These are phyloP conservation scores for Tetrapisispora arboricola DNA, from an alignment of 805 yeast genomes.

Conservation along the genomic window DNA sequence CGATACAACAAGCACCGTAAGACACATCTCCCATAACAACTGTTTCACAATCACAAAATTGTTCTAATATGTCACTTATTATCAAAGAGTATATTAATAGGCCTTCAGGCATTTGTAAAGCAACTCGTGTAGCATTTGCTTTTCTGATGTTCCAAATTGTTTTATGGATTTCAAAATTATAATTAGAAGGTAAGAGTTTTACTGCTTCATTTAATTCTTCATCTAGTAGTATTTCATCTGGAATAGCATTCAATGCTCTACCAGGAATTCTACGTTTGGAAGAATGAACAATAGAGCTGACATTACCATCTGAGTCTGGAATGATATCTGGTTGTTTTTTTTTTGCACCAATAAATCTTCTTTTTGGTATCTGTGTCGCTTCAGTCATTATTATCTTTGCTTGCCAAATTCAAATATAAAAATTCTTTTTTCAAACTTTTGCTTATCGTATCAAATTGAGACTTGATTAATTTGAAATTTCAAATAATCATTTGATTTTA, in stretches of 20 bases:
- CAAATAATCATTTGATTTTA: background rate
- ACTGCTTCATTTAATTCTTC: slow-evolving; percentile 77
- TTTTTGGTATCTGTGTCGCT: slow-evolving; percentile 31
- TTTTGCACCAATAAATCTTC: slow-evolving; percentile 54
- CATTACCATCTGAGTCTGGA: slow-evolving; percentile 18
- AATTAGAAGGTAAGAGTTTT: slow-evolving; percentile 73
- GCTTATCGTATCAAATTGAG: too few species aligned
- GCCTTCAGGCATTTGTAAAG: slow-evolving; percentile 97
- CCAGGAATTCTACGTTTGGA: slow-evolving; percentile 33
- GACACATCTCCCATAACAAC: slow-evolving; percentile 98
- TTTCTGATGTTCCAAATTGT: slow-evolving; percentile 88
- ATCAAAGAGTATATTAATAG: slow-evolving; percentile 77
- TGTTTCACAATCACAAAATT: slow-evolving; percentile 78
- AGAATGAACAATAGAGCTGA: slow-evolving; percentile 19
- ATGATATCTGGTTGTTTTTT: slow-evolving; percentile 15
- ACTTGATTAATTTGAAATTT: too few species aligned
- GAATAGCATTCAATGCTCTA: slow-evolving; percentile 74
- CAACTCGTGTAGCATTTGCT: slow-evolving; percentile 68
- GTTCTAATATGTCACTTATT: slow-evolving; percentile 85
- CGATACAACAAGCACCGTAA: slow-evolving; percentile 97
- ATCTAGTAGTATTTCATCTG: slow-evolving; percentile 73
- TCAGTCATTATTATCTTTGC: too few species aligned
- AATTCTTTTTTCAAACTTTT: too few species aligned
- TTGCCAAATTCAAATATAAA: too few species aligned
- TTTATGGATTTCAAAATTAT: slow-evolving; percentile 92